Evolutionary conservation across 78 protist genomes (phyloP).

Genomic region (Creolimax fragrantissima): DNA sequence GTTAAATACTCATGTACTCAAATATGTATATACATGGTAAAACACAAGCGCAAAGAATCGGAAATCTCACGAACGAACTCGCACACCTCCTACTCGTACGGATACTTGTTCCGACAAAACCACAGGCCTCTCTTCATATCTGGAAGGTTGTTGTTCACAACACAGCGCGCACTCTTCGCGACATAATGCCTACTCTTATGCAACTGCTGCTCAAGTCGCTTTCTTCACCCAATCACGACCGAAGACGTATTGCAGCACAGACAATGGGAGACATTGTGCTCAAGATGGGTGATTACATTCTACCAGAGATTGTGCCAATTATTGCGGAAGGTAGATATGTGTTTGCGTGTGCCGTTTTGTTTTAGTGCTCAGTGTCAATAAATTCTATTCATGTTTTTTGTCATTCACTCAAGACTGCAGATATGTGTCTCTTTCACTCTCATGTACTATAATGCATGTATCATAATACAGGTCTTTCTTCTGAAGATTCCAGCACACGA

Average conservation of each 20-base stretch:
- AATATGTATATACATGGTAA: too few species aligned
- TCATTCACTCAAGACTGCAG: too few species aligned
- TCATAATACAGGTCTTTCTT: conserved; percentile 20
- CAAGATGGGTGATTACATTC: conserved; percentile 72
- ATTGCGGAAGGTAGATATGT: neutral
- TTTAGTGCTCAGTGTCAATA: too few species aligned
- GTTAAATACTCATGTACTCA: too few species aligned
- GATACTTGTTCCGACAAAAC: too few species aligned
- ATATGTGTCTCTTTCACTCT: too few species aligned
- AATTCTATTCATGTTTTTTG: too few species aligned
- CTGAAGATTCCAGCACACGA: conserved; percentile 30
- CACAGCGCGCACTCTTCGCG: conserved; percentile 67
- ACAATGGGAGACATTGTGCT: conserved; percentile 80
- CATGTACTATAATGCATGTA: too few species aligned
- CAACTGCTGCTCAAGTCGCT: conserved; percentile 48
- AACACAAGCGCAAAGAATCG: too few species aligned
- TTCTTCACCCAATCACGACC: conserved; percentile 1
- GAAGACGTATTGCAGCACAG: conserved; percentile 42
- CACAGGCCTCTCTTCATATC: conserved; percentile 42
- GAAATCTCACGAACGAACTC: too few species aligned
- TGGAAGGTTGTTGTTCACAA: conserved; percentile 78
- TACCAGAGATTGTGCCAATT: conserved; percentile 32
- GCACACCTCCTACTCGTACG: too few species aligned
- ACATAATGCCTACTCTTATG: conserved; percentile 55
- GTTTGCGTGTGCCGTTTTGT: neutral